Evolutionary conservation across 2,329 filamentous ascomycete species (phyloP).

Genomic region (Claviceps citrina): DNA sequence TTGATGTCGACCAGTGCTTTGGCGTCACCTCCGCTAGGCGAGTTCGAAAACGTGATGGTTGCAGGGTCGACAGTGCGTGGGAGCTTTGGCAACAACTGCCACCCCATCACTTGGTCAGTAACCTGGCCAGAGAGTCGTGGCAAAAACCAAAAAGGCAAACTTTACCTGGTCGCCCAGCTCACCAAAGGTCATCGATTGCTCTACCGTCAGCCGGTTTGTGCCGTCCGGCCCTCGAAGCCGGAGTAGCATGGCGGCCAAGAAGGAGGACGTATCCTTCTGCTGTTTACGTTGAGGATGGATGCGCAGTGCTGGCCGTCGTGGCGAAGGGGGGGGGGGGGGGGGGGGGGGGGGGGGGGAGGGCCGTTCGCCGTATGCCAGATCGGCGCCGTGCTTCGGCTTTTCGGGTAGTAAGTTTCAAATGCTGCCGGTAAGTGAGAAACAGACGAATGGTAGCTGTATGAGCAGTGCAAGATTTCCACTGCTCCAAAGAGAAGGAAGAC

Average conservation of each 20-base stretch:
- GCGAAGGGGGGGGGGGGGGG: neutral
- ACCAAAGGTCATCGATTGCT: slow-evolving; percentile 57
- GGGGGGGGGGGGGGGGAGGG: too few species aligned
- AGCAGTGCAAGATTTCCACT: too few species aligned
- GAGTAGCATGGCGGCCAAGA: slow-evolving; percentile 49
- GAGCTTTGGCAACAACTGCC: slow-evolving; percentile 41
- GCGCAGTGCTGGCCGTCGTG: neutral
- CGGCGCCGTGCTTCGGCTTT: neutral
- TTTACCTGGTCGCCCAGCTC: slow-evolving; percentile 39
- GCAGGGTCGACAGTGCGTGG: slow-evolving; percentile 46
- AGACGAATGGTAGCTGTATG: too few species aligned
- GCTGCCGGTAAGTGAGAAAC: too few species aligned
- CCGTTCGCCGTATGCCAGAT: neutral
- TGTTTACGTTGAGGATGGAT: neutral
- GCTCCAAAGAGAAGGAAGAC: neutral
- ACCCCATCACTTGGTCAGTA: neutral
- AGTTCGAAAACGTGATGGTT: slow-evolving; percentile 47
- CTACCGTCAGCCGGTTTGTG: slow-evolving; percentile 71
- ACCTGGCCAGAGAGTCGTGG: neutral
- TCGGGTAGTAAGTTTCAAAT: too few species aligned
- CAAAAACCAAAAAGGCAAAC: neutral
- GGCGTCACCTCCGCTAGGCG: slow-evolving; percentile 40
- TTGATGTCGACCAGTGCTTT: slow-evolving; percentile 44
- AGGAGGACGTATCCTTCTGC: slow-evolving; percentile 7
- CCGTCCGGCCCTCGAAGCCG: slow-evolving; percentile 84